Base-by-base conservation (phyloP, 495 filamentous ascomycete genomes). In the Sordaria brevicollis region DNA sequence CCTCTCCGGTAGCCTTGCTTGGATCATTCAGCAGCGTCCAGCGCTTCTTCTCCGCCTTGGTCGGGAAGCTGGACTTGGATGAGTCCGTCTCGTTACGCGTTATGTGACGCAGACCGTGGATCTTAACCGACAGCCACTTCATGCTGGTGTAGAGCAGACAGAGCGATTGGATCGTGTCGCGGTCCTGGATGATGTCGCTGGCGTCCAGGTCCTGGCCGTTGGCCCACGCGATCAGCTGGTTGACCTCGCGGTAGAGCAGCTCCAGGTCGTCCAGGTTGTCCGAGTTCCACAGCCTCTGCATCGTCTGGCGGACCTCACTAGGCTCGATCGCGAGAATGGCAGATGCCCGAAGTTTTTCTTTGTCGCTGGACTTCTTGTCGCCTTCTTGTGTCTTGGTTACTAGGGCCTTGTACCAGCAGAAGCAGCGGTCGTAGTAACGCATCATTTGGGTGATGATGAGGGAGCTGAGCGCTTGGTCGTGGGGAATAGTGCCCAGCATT, bases 81-180 rank as follows among this genome's bases (percentile, higher is more conserved):
- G 85, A 85, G 74, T 87, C 85, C 1, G 81, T 82, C 66, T 86
- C 81, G 69, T 85, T 85, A 41, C 76, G 73, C 33, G 86, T 91
- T 71, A 96, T 90, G 72, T 91, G 89, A 31, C 94, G 89, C 39
- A 98, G 85, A 67, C 91, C 85, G 13, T 83, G 76, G 19, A 97
- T 86, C 77, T 93, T 93, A 74, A 87, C 90, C 68, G 91, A 89
- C 31, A 99, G 89, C 95, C 95, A 99, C 86, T 95, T 92, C 94
- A 97, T 96, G 84, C 94, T 97, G 70, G 92, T 96, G 76, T 95
- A 93, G 25, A 99, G 84, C 65, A 97, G 86, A 71, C 93, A 97
- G 37, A 98, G 81, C 11, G 91, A 88, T 65, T 89, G 85, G 35
- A 97, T 90, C 2, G 89, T 90, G 75, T 97, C 95, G 21, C 91